phyloP scores from a whole-genome alignment of 805 yeast genomes.

The Lachancea waltii region DNA sequence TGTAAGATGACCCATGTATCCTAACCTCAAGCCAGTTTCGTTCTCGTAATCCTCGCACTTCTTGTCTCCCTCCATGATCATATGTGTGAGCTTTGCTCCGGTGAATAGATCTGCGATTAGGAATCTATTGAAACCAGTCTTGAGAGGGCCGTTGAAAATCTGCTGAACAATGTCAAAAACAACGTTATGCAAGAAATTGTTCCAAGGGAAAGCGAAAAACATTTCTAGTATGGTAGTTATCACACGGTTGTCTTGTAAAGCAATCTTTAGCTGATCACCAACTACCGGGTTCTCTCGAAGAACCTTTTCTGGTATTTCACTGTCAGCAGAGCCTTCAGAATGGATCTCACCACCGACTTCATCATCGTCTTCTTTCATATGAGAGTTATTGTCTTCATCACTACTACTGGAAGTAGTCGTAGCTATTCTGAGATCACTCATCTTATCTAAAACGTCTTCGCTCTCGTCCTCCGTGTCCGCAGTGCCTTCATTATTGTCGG shows the following conservation, averaged over 20 bases:
- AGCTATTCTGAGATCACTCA: conserved; percentile 6
- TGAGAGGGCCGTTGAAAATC: conserved; percentile 65
- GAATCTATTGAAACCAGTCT: conserved; percentile 67
- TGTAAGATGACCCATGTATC: conserved; percentile 95
- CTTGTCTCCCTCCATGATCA: conserved; percentile 59
- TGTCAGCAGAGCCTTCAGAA: conserved; percentile 24
- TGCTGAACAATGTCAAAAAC: conserved; percentile 81
- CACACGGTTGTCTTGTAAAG: conserved; percentile 57
- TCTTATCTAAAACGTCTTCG: conserved; percentile 6
- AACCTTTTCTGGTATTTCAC: conserved; percentile 31
- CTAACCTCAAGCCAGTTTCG: conserved; percentile 62
- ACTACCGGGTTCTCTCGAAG: conserved; percentile 53
- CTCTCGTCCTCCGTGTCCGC: conserved; percentile 3
- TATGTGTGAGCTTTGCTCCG: conserved; percentile 49
- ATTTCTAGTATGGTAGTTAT: conserved; percentile 54
- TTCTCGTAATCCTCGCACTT: conserved; percentile 56
- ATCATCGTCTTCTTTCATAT: conserved; percentile 15
- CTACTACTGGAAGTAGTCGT: conserved; percentile 7
- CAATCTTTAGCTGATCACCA: conserved; percentile 68
- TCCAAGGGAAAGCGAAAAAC: conserved; percentile 75
- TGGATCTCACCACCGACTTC: conserved; percentile 13
- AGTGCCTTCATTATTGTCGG: conserved; percentile 4
- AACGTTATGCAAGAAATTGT: conserved; percentile 78
- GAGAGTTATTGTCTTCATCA: conserved; percentile 7
- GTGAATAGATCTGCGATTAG: conserved; percentile 56